Percentiles rank a stretch among this genome's conserved stretches.
Conservation (phyloP, 2,329 filamentous ascomycete genomes). For the Stagonosporopsis vannaccii region DNA sequence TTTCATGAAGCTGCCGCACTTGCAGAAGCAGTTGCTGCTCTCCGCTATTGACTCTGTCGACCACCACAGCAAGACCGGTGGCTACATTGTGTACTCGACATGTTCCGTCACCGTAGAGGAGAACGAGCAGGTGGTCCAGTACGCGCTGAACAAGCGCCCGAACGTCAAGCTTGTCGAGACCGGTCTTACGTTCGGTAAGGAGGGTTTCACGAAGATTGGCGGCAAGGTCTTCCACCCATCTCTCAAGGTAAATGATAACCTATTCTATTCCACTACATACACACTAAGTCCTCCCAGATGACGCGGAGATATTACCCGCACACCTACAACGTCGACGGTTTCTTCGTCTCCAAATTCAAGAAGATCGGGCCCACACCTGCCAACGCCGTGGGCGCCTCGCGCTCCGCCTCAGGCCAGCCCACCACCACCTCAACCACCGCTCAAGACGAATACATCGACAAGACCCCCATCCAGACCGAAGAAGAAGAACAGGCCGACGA, state of each 20-base stretch:
- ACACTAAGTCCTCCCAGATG: conserved; percentile 24
- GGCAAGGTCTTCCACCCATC: conserved; percentile 90
- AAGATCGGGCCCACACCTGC: conserved; percentile 82
- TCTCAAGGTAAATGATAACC: conserved; percentile 72
- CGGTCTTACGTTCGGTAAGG: conserved; percentile 85
- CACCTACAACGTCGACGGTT: conserved; percentile 77
- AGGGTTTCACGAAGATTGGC: conserved; percentile 89
- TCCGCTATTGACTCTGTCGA: conserved; percentile 95
- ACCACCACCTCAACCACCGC: conserved; percentile 54
- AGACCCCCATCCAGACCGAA: conserved; percentile 67
- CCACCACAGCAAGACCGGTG: conserved; percentile 88
- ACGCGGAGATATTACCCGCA: conserved; percentile 48
- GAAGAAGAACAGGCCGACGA: conserved; percentile 47
- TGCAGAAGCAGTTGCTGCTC: conserved; percentile 92
- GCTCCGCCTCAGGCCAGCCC: conserved; percentile 42
- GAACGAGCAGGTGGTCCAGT: conserved; percentile 92
- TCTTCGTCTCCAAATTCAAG: conserved; percentile 98
- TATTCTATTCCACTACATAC: neutral
- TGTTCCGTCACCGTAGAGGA: conserved; percentile 95
- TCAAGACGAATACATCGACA: conserved; percentile 65
- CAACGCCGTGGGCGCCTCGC: conserved; percentile 56
- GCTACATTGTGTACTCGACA: conserved; percentile 95
- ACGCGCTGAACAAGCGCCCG: conserved; percentile 86
- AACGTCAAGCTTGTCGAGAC: conserved; percentile 95
- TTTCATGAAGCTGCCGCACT: conserved; percentile 90